These are phyloP conservation scores for Hanseniaspora singularis DNA, from an alignment of 805 yeast genomes.

Conservation along the genomic window DNA sequence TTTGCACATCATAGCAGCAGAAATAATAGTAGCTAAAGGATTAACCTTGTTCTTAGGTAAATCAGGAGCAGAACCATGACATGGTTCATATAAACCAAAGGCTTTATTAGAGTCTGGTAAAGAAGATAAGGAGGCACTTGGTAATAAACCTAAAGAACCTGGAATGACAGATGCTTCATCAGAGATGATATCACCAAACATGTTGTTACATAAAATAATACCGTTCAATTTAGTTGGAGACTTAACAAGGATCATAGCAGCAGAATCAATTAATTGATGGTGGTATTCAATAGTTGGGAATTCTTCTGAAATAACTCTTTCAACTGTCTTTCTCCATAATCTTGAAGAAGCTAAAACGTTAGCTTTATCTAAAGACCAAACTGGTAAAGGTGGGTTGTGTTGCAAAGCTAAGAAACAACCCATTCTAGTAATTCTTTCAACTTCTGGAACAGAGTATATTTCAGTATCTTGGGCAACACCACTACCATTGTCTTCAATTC, in stretches of 20 bases:
- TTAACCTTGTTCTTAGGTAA: constrained; percentile 76
- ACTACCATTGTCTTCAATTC: constrained; percentile 72
- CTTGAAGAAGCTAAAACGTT: constrained; percentile 93
- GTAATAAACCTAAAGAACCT: constrained; percentile 89
- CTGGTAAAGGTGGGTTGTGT: constrained; percentile 82
- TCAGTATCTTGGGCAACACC: constrained; percentile 92
- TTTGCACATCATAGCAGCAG: constrained; percentile 95
- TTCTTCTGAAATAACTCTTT: constrained; percentile 69
- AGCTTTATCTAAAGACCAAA: constrained; percentile 95
- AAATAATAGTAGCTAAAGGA: constrained; percentile 88
- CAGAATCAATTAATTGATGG: constrained; percentile 95
- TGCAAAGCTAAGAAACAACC: constrained; percentile 95
- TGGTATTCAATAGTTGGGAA: constrained; percentile 80
- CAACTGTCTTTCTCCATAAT: constrained; percentile 90
- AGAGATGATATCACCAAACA: constrained; percentile 96
- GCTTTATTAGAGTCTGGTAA: constrained; percentile 90
- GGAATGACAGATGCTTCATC: constrained; percentile 98
- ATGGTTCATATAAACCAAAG: constrained; percentile 94
- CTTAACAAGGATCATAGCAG: constrained; percentile 94
- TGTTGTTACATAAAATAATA: constrained; percentile 80
- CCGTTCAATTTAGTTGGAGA: constrained; percentile 87
- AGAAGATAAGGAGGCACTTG: constrained; percentile 91
- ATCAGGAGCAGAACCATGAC: constrained; percentile 98
- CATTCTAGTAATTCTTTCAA: constrained; percentile 92
- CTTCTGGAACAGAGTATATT: constrained; percentile 80